Conservation (phyloP, 345 rosid species). For the Aethionema arabicum region DNA sequence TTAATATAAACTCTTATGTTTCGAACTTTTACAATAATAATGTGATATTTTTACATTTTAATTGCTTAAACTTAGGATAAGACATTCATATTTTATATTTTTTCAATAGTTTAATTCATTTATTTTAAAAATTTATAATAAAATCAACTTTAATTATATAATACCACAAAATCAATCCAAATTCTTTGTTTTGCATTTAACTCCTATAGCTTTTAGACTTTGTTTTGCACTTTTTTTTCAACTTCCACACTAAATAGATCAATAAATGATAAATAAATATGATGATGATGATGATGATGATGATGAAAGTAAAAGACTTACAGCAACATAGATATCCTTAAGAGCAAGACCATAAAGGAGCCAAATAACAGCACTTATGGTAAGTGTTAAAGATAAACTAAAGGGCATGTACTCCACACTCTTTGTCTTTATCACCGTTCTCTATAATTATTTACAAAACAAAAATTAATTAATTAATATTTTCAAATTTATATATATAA, state of each 20-base stretch:
- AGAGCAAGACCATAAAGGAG: slow-evolving; percentile 55
- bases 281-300: slow-evolving; percentile 13
- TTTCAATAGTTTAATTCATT: background rate
- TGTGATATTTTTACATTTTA: background rate
- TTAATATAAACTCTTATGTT: too few relatives aligned
- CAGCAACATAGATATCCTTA: slow-evolving; percentile 46
- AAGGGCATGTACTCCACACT: slow-evolving; percentile 77
- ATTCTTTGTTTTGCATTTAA: too few relatives aligned
- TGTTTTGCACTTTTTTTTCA: too few relatives aligned
- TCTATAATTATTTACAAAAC: slow-evolving; percentile 26
- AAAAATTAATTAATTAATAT: slow-evolving; percentile 1
- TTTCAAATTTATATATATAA: background rate
- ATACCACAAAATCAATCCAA: too few relatives aligned
- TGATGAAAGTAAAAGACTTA: slow-evolving; percentile 33
- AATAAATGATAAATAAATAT: too few relatives aligned
- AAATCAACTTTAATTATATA: too few relatives aligned
- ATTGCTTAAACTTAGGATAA: too few relatives aligned
- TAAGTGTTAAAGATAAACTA: slow-evolving; percentile 51
- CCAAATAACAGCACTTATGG: slow-evolving; percentile 58
- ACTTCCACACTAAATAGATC: too few relatives aligned
- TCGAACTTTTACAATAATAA: too few relatives aligned
- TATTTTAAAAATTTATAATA: too few relatives aligned
- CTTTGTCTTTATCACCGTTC: slow-evolving; percentile 48
- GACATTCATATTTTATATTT: too few relatives aligned
- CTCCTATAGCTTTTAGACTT: too few relatives aligned